Evolutionary conservation across 768 basidiomycete genomes (phyloP), one percentile per base, ranked within the genome.

Genomic region (Leucocoprinus sp.): DNA sequence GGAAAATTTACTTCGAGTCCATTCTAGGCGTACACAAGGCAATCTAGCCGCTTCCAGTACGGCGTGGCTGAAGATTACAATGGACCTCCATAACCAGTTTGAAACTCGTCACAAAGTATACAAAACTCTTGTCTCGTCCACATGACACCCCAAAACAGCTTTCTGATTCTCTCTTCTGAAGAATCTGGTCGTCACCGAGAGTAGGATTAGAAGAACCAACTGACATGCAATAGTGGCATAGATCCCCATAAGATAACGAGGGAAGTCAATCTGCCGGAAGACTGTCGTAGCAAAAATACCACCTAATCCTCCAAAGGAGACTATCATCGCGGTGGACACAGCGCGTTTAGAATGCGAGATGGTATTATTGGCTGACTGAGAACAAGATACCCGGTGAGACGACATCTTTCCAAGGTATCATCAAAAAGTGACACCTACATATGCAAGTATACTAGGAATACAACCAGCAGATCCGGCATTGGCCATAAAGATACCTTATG

Each of bases 311-410:
- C 67, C 70, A 36, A 71, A 72, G n/a, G 68, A 66, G 31, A 72
- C 56, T n/a, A 70, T 61, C 14, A 72, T 55, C 5, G 68, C 69
- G n/a, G 68, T 71, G 8, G 70, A 67, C 24, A 73, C 66, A 5
- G 72, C 69, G 23, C 69, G 62, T 54, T 75, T 76, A 18, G 69
- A 66, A 48, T 76, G 71, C 4, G 72, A 69, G 47, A 70, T 57
- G 19, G 72, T 59, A 52, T 75, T 76, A 54, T 75, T 75, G 18
- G 72, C 64, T 3, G 71, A 65, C 73, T 76, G 48, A 6, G n/a
- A 28, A 18, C 11, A 24, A 19, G 11, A 37, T n/a, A 22, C 22
- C 9, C 14, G 38, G 11, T 15, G 23, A 41, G 8, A 29, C 5
- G 22, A n/a, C n/a, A 27, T 18, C 2, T 34, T 24, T n/a, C 31